These are phyloP conservation scores for Clitopilus passeckerianus DNA, from an alignment of 768 basidiomycete species.

Conservation along the genomic window DNA sequence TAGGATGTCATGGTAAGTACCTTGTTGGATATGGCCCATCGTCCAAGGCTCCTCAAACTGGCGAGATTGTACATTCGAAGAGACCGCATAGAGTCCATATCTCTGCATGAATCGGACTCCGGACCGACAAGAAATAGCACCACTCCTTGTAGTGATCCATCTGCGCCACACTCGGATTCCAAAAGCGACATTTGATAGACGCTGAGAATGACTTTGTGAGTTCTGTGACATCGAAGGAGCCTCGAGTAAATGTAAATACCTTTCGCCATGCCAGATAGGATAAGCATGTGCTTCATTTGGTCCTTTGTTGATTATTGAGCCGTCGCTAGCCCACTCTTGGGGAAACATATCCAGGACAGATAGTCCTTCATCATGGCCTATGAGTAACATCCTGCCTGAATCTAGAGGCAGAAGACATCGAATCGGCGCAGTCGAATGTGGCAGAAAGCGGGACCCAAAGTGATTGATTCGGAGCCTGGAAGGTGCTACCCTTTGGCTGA, in stretches of 20 bases:
- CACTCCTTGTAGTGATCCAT: conserved; percentile 61
- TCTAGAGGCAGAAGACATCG: conserved; percentile 70
- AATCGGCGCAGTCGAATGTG: conserved; percentile 72
- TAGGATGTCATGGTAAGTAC: conserved; percentile 25
- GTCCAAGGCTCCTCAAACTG: conserved; percentile 69
- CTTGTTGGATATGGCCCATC: conserved; percentile 67
- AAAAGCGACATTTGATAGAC: conserved; percentile 76
- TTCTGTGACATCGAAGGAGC: neutral
- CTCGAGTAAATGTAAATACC: conserved; percentile 30
- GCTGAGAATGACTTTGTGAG: conserved; percentile 26
- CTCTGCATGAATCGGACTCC: conserved; percentile 46
- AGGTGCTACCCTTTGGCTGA: conserved; percentile 49
- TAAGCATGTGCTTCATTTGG: conserved; percentile 69
- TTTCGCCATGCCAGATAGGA: conserved; percentile 74
- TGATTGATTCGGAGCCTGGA: conserved; percentile 66
- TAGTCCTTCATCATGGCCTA: conserved; percentile 77
- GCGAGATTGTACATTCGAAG: conserved; percentile 83
- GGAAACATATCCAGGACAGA: conserved; percentile 84
- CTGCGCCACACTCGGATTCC: conserved; percentile 55
- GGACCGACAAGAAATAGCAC: conserved; percentile 73
- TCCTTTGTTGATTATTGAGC: conserved; percentile 44
- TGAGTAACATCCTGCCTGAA: conserved; percentile 60
- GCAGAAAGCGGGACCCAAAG: conserved; percentile 83
- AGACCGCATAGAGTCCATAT: conserved; percentile 49
- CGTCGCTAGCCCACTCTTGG: conserved; percentile 56